Evolutionary conservation across 495 filamentous ascomycete genomes (phyloP).

Genomic region (Geoglossum glabrum): DNA sequence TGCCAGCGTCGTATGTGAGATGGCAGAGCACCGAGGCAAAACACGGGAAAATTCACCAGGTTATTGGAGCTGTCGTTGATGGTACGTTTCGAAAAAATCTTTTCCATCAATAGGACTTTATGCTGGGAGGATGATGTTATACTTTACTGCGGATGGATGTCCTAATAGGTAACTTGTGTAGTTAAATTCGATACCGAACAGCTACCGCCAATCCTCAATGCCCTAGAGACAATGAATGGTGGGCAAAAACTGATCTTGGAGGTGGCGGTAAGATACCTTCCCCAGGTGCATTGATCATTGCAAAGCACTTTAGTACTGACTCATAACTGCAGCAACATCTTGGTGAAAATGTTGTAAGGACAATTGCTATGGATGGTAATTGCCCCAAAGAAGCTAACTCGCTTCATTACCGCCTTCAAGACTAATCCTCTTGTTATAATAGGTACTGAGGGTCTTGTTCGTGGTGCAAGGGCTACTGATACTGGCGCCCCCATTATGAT

Average conservation of each 20-base stretch:
- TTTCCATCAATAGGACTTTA: constrained; percentile 4
- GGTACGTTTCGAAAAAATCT: constrained; percentile 32
- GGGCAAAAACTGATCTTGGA: constrained; percentile 91
- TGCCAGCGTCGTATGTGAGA: constrained; percentile 37
- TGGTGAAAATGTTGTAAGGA: constrained; percentile 96
- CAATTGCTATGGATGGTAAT: constrained; percentile 99
- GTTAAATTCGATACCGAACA: constrained; percentile 91
- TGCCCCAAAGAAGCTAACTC: constrained; percentile 6
- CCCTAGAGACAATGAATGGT: constrained; percentile 74
- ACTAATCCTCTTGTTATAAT: constrained; percentile 15
- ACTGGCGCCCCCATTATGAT: constrained; percentile 93
- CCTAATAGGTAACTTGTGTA: constrained; percentile 27
- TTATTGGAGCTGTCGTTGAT: constrained; percentile 58
- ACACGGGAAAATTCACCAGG: constrained; percentile 74
- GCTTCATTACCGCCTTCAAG: not conserved
- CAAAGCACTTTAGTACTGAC: constrained; percentile 18
- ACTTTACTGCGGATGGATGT: not conserved
- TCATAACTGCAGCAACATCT: constrained; percentile 70
- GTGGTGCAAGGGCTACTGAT: constrained; percentile 66
- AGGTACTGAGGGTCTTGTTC: constrained; percentile 98
- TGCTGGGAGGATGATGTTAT: not conserved
- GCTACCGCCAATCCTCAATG: constrained; percentile 95
- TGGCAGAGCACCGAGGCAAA: constrained; percentile 48
- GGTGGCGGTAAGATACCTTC: constrained; percentile 57
- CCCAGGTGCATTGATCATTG: not conserved